Evolutionary conservation across 2,329 filamentous ascomycete species (phyloP), one percentile per base, ranked within the genome.

Genomic region (Rhynchosporium graminicola): DNA sequence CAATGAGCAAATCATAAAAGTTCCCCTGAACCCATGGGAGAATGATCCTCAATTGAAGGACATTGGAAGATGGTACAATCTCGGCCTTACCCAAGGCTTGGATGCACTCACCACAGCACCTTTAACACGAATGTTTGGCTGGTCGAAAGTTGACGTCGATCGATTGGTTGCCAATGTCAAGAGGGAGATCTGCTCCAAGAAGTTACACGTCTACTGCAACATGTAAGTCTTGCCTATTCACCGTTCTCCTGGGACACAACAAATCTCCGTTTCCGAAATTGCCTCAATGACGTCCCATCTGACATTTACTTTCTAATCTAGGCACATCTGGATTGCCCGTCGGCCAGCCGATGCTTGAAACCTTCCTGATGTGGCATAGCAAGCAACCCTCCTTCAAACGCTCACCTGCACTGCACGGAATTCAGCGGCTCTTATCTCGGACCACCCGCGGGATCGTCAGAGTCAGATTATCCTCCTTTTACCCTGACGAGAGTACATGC

Each of bases 11-110:
- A 81, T 85, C 57, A 86, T 90, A 65, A 82, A 82, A 62, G 79
- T 94, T 42, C 90, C 91, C 36, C 81, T 91, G 72, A 94, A 89
- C 71, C 85, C 87, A 29, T 94, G 90, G 89, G 83, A 85, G 63
- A 75, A 78, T 31, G 85, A 91, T 69, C 79, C 82, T 31, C 80
- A 86, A 66, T 81, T 87, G 68, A 87, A 86, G 65, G 83, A 88
- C 50, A 82, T 92, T 59, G 91, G 90, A 36, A 82, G 87, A 62
- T 96, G 91, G 90, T 96, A 96, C 77, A 92, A 94, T 72, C 79
- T 94, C 29, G 88, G 87, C 45, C 80, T 97, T 68, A 87, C 83
- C 10, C 85, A 90, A 71, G 89, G 89, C 31, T 77, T 96, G 56
- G 85, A 92, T 69, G 86, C 87, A 12, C 79, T 96, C 70, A 88